These are phyloP conservation scores for Bertia moriformis DNA, from an alignment of 2,329 filamentous ascomycete species.

Conservation along the genomic window DNA sequence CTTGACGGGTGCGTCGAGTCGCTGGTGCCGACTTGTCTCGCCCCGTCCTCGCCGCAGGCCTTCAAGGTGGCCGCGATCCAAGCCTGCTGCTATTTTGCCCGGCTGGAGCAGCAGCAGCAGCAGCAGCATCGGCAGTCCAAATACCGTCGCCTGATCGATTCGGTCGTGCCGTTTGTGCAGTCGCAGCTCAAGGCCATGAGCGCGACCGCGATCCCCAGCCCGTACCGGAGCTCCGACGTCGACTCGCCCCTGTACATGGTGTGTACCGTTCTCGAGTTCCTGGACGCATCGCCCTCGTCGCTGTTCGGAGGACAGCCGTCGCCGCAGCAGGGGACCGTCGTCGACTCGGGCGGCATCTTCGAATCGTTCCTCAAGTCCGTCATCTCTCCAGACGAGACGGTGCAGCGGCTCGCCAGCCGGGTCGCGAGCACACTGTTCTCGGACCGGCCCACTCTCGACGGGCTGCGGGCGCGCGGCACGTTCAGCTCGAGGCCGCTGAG, in stretches of 20 bases:
- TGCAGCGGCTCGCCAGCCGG: slow-evolving; percentile 29
- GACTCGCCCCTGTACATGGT: slow-evolving; percentile 25
- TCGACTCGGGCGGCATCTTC: slow-evolving; percentile 29
- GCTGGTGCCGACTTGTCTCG: slow-evolving; percentile 40
- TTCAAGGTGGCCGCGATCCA: slow-evolving; percentile 51
- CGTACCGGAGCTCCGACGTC: slow-evolving; percentile 21
- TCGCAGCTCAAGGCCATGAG: slow-evolving; percentile 37
- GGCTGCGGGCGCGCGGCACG: slow-evolving; percentile 18
- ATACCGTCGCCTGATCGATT: slow-evolving; percentile 39
- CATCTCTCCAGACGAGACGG: slow-evolving; percentile 31
- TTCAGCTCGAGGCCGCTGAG: slow-evolving; percentile 21
- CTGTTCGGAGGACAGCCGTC: slow-evolving; percentile 22
- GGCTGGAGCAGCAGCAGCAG: no score
- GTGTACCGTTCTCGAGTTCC: slow-evolving; percentile 38
- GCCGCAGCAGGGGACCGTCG: slow-evolving; percentile 16
- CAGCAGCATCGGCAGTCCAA: slow-evolving; percentile 28
- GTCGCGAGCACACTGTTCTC: slow-evolving; percentile 33
- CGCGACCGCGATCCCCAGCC: slow-evolving; percentile 13
- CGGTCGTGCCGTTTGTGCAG: slow-evolving; percentile 39
- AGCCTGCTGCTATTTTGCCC: slow-evolving; percentile 47
- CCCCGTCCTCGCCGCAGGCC: slow-evolving; percentile 35
- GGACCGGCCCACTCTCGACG: slow-evolving; percentile 17
- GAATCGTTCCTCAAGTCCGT: slow-evolving; percentile 37
- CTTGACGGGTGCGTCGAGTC: slow-evolving; percentile 41
- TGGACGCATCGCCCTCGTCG: slow-evolving; percentile 35